phyloP scores from a whole-genome alignment of 805 yeast species.

The Pichia scutulata region DNA sequence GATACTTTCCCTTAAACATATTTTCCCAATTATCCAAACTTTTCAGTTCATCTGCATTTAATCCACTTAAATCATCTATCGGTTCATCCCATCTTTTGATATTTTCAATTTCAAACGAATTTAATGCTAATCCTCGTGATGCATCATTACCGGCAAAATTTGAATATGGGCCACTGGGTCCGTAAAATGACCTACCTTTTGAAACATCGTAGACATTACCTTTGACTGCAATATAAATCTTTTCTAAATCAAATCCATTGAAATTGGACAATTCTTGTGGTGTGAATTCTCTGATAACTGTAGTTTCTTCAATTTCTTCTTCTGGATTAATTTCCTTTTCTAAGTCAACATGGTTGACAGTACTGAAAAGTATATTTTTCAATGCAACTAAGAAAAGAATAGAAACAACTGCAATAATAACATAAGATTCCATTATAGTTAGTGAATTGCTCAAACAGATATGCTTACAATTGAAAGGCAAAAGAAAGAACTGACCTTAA shows the following conservation, averaged over 20 bases:
- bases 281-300: constrained; percentile 45
- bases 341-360: constrained; percentile 15
- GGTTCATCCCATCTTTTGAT: constrained; percentile 69
- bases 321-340: constrained; percentile 22
- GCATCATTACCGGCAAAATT: constrained; percentile 97
- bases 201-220: constrained; percentile 84
- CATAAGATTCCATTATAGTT: constrained; percentile 19
- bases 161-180: constrained; percentile 92
- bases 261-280: constrained; percentile 65
- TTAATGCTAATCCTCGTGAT: constrained; percentile 81
- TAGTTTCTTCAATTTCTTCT: constrained; percentile 16
- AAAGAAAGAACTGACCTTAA: no score
- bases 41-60: constrained; percentile 51
- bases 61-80: constrained; percentile 61
- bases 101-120: constrained; percentile 66
- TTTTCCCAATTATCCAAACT: constrained; percentile 80
- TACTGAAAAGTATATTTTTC: constrained; percentile 18
- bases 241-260: constrained; percentile 75
- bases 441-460: background rate
- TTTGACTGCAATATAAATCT: constrained; percentile 77
- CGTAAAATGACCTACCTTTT: constrained; percentile 76
- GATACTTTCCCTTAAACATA: constrained; percentile 76
- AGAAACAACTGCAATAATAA: constrained; percentile 8
- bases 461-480: background rate
- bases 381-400: constrained; percentile 17